Base-by-base conservation (phyloP, 1,284 basidiomycete genomes). In the Rhodotorula sp. region DNA sequence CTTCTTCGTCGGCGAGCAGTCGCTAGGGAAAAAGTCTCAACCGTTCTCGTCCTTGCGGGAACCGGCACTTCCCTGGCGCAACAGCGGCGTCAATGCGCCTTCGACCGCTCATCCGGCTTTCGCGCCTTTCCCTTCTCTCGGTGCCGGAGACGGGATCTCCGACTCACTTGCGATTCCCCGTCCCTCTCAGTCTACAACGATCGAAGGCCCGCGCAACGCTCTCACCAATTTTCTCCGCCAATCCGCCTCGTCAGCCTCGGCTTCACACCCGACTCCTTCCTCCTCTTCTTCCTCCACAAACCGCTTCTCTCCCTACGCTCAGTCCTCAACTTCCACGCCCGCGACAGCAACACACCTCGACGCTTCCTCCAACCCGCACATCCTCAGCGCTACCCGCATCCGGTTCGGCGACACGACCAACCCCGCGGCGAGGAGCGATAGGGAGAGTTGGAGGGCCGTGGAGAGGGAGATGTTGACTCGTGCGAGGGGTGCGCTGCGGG, bases 1-100 rank as follows among this genome's bases (percentile, higher is more conserved):
- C 15, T 48, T 62, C n/a, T 72, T 72, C 32, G 32, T 51, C 34
- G 73, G 73, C 44, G 39, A 64, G 20, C 71, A 72, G 55, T 44
- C 39, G 39, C 13, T 44, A 17, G 39, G 39, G 39, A 44, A 44
- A 17, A 44, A 44, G 39, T 17, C 39, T 6, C 39, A 44, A 17
- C 51, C 54, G 19, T 72, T 72, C 29, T 44, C 36, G 9, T 7
- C 20, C 32, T 13, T 36, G 29, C 48, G 54, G 32, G 13, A 30
- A n/a, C 20, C 30, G 4, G 60, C 44, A 27, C 62, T 24, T 27
- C 49, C 15, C 27, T 4, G 11, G 29, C 29, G 29, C 52, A 19
- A 53, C 34, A n/a, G 22, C 32, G 34, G 13, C 48, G 34, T n/a
- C 34, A 27, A 20, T 15, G 4, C 7, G 4, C 20, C 36, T 49